A percentile compares a stretch with the other conserved stretches of the same genome.
Evolutionary conservation across 1,284 basidiomycete genomes (phyloP).

Genomic region (Malassezia vespertilionis): DNA sequence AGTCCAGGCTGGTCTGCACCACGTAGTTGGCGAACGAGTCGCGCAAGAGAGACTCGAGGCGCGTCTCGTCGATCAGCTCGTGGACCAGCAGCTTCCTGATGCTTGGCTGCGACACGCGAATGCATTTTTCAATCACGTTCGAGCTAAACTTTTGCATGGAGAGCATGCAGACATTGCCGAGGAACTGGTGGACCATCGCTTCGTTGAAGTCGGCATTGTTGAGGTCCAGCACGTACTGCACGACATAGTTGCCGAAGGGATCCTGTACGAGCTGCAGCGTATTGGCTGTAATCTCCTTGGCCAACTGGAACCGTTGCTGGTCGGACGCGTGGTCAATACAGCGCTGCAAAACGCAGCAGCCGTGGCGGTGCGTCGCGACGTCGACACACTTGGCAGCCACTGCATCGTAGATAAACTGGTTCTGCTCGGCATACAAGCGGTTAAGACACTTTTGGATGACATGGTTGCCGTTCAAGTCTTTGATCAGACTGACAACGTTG

Average conservation of each 20-base stretch:
- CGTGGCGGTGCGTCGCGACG: conserved; percentile 97
- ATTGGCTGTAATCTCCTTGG: conserved; percentile 97
- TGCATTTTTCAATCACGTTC: conserved; percentile 91
- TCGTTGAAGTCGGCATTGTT: conserved; percentile 98
- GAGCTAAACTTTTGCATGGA: conserved; percentile 98
- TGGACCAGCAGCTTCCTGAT: conserved; percentile 90
- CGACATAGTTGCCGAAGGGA: conserved; percentile 92
- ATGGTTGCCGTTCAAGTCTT: conserved; percentile 98
- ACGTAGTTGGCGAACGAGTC: conserved; percentile 52
- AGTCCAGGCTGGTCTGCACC: conserved; percentile 46
- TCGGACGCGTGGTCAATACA: conserved; percentile 98
- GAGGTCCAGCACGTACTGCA: conserved; percentile 93
- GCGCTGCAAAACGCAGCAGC: conserved; percentile 94
- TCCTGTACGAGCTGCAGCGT: conserved; percentile 96
- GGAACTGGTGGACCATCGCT: conserved; percentile 90
- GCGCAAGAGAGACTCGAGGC: conserved; percentile 85
- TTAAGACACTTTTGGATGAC: conserved; percentile 99
- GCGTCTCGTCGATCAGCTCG: conserved; percentile 84
- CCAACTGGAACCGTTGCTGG: conserved; percentile 85
- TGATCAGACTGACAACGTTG: conserved; percentile 97
- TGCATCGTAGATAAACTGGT: conserved; percentile 99
- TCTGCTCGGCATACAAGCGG: conserved; percentile 92
- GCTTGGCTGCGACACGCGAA: conserved; percentile 88
- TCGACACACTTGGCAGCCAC: conserved; percentile 98
- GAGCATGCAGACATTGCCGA: conserved; percentile 91